These are phyloP conservation scores for Coriaria nepalensis DNA, from an alignment of 306 rosid species.

Conservation along the genomic window DNA sequence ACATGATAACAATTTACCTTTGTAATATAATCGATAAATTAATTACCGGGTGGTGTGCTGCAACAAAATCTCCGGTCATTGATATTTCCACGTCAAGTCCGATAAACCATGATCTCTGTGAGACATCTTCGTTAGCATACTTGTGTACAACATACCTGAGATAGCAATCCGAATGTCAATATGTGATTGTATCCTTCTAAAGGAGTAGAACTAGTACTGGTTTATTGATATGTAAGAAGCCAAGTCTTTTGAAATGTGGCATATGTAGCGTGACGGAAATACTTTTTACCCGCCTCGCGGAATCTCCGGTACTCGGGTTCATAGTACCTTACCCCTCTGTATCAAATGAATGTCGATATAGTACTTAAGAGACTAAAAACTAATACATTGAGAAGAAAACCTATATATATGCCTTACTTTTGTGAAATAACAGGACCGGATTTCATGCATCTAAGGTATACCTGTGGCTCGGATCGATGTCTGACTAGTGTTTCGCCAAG, in stretches of 20 bases:
- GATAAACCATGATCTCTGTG: slow-evolving; percentile 93
- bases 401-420: slow-evolving; percentile 33
- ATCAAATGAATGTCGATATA: slow-evolving; percentile 4
- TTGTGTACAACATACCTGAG: slow-evolving; percentile 85
- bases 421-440: slow-evolving; percentile 92
- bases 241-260: slow-evolving; percentile 84
- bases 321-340: slow-evolving; percentile 97
- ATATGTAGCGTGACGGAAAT: slow-evolving; percentile 98
- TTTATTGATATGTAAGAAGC: slow-evolving; percentile 73
- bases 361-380: slow-evolving; percentile 22
- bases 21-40: too few relatives aligned
- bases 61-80: slow-evolving; percentile 92
- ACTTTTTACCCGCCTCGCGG: slow-evolving; percentile 90
- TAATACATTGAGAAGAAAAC: slow-evolving; percentile 5
- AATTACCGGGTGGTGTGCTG: slow-evolving; percentile 91
- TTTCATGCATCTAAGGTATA: slow-evolving; percentile 98
- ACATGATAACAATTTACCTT: too few relatives aligned
- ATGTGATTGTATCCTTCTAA: slow-evolving; percentile 26
- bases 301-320: slow-evolving; percentile 97
- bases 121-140: slow-evolving; percentile 96
- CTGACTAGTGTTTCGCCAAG: slow-evolving; percentile 86
- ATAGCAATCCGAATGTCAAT: neutral
- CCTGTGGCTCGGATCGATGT: slow-evolving; percentile 60
- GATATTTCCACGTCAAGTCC: slow-evolving; percentile 83
- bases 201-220: too few relatives aligned